A percentile compares a stretch with the other conserved stretches of the same genome.
Conservation (phyloP, 2,329 filamentous ascomycete species). For the Exophiala spinifera region DNA sequence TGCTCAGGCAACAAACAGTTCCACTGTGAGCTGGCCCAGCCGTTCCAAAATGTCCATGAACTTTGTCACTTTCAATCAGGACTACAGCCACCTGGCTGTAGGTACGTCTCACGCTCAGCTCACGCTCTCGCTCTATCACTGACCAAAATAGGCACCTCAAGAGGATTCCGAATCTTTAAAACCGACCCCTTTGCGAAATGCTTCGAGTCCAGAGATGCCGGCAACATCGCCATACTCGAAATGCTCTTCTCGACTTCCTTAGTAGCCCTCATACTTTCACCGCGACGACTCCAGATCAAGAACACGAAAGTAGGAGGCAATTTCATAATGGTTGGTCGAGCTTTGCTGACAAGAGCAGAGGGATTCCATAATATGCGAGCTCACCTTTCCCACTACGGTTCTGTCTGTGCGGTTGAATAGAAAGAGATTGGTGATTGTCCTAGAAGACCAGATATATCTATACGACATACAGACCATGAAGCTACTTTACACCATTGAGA, state of each 20-base stretch:
- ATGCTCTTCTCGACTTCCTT: slow-evolving; percentile 99
- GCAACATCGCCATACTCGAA: slow-evolving; percentile 92
- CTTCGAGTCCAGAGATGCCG: slow-evolving; percentile 82
- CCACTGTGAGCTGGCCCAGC: slow-evolving; percentile 9
- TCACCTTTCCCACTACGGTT: slow-evolving; percentile 96
- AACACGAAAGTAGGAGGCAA: slow-evolving; percentile 81
- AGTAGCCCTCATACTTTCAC: slow-evolving; percentile 88
- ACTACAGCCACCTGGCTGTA: slow-evolving; percentile 94
- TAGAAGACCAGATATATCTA: slow-evolving; percentile 95
- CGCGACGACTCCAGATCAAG: slow-evolving; percentile 87
- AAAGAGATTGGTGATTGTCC: slow-evolving; percentile 86
- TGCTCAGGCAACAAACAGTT: slow-evolving; percentile 8
- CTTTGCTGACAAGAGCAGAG: slow-evolving; percentile 45
- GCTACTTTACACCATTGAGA: slow-evolving; percentile 85
- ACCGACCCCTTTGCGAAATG: slow-evolving; percentile 95
- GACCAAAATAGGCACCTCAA: slow-evolving; percentile 68
- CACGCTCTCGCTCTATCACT: too few relatives aligned
- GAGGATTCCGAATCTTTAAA: slow-evolving; percentile 93
- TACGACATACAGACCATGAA: slow-evolving; percentile 99
- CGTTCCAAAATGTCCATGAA: slow-evolving; percentile 70
- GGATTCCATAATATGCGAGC: slow-evolving; percentile 89
- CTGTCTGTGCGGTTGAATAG: slow-evolving; percentile 90
- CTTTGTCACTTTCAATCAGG: slow-evolving; percentile 98
- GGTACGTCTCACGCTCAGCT: slow-evolving; percentile 54
- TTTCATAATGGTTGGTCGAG: slow-evolving; percentile 1